Conservation (phyloP, 805 yeast genomes). For the Zygotorulaspora chibaensis region DNA sequence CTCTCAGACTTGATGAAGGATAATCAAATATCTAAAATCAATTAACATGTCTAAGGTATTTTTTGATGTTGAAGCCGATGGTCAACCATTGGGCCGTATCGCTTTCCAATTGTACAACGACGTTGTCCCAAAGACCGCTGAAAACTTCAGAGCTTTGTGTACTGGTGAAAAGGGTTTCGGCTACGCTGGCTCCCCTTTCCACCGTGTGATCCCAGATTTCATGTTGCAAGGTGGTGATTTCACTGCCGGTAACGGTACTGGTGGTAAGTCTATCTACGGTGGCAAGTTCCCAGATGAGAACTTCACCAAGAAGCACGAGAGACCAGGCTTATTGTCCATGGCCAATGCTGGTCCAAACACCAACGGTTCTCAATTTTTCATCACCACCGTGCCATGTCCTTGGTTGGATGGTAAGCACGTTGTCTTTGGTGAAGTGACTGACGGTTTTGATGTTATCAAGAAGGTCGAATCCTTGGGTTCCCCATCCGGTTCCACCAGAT, state of each 20-base stretch:
- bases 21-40: background rate
- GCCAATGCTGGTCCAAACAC: conserved; percentile 98
- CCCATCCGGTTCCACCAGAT: conserved; percentile 64
- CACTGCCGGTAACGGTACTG: conserved; percentile 92
- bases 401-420: conserved; percentile 95
- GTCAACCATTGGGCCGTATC: conserved; percentile 74
- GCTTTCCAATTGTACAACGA: conserved; percentile 85
- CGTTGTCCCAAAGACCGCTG: conserved; percentile 92
- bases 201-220: conserved; percentile 95
- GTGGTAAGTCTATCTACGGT: conserved; percentile 91
- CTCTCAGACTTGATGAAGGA: background rate
- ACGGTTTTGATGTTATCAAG: conserved; percentile 82
- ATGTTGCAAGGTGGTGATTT: conserved; percentile 98
- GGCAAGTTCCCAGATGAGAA: conserved; percentile 72
- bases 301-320: conserved; percentile 67
- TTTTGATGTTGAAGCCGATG: conserved; percentile 80
- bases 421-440: conserved; percentile 88
- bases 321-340: conserved; percentile 86
- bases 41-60: conserved; percentile 60
- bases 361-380: conserved; percentile 96
- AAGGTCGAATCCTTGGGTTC: conserved; percentile 78
- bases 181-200: conserved; percentile 86
- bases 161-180: conserved; percentile 98
- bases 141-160: conserved; percentile 90
- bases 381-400: conserved; percentile 81